Evolutionary conservation across 768 basidiomycete genomes (phyloP).

Genomic region (Russula sp.): DNA sequence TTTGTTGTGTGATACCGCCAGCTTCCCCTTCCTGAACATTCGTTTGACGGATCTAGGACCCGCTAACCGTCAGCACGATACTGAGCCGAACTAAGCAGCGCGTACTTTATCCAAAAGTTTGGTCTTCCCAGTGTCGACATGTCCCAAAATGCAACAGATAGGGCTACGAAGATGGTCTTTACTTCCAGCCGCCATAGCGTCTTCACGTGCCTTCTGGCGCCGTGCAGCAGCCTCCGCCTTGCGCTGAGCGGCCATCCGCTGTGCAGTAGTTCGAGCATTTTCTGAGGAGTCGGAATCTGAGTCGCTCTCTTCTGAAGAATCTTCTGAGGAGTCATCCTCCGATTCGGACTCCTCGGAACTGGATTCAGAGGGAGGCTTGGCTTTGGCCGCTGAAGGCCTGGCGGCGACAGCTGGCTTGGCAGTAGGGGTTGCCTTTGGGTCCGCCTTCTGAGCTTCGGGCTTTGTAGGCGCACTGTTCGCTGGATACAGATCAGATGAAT

Average conservation of each 20-base stretch:
- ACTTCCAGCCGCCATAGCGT: slow-evolving; percentile 76
- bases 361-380: slow-evolving; percentile 18
- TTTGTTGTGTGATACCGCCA: slow-evolving; percentile 99
- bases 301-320: slow-evolving; percentile 34
- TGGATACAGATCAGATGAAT: slow-evolving; percentile 1
- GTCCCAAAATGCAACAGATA: slow-evolving; percentile 98
- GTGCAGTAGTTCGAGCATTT: slow-evolving; percentile 60
- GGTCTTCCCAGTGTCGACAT: slow-evolving; percentile 99
- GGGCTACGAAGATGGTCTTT: slow-evolving; percentile 92
- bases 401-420: slow-evolving; percentile 21
- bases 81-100: background rate
- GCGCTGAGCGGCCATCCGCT: slow-evolving; percentile 59
- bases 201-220: slow-evolving; percentile 71
- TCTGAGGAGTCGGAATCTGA: slow-evolving; percentile 46
- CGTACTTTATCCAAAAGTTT: slow-evolving; percentile 92
- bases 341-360: slow-evolving; percentile 39
- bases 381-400: slow-evolving; percentile 25
- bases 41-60: slow-evolving; percentile 89
- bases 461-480: slow-evolving; percentile 13
- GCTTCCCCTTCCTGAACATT: slow-evolving; percentile 99
- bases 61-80: background rate
- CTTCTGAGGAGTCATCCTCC: slow-evolving; percentile 32
- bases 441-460: slow-evolving; percentile 4
- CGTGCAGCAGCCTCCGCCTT: slow-evolving; percentile 85
- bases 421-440: background rate